phyloP scores from a whole-genome alignment of 805 yeast species.

The Clavispora vitiphila region DNA sequence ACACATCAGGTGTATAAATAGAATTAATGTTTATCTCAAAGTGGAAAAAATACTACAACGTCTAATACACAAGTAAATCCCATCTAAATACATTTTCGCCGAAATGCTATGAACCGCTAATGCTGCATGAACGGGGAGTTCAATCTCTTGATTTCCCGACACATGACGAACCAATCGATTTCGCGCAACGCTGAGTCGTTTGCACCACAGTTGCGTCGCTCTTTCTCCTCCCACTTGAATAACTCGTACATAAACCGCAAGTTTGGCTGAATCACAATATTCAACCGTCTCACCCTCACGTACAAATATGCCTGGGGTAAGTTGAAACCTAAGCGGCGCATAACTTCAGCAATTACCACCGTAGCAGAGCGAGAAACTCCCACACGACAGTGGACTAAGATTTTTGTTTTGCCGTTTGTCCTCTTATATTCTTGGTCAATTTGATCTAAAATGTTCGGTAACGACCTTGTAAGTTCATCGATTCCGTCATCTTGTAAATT shows the following conservation, averaged over 20 bases:
- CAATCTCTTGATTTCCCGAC: constrained; percentile 75
- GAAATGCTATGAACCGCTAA: not conserved
- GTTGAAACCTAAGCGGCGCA: constrained; percentile 65
- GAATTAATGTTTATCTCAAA: not conserved
- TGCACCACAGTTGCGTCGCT: constrained; percentile 3
- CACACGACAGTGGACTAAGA: constrained; percentile 86
- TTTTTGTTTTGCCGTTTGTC: constrained; percentile 15
- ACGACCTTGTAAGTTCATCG: constrained; percentile 61
- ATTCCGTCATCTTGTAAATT: constrained; percentile 89
- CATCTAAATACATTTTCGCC: not conserved
- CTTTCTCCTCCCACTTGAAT: constrained; percentile 36
- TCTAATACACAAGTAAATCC: not conserved
- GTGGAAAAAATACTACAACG: not conserved
- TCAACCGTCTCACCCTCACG: constrained; percentile 85
- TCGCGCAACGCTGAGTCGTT: constrained; percentile 40
- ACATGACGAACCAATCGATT: constrained; percentile 83
- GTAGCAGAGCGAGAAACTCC: constrained; percentile 96
- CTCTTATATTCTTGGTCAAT: constrained; percentile 40
- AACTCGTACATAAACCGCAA: constrained; percentile 87
- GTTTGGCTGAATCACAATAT: constrained; percentile 92
- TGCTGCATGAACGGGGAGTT: constrained; percentile 46
- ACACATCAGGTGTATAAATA: too few species aligned
- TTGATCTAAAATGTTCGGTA: constrained; percentile 61
- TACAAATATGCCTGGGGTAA: constrained; percentile 77
- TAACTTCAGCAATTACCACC: constrained; percentile 91